Evolutionary conservation across 2,329 filamentous ascomycete genomes (phyloP).

Genomic region (Simplicillium sp.): DNA sequence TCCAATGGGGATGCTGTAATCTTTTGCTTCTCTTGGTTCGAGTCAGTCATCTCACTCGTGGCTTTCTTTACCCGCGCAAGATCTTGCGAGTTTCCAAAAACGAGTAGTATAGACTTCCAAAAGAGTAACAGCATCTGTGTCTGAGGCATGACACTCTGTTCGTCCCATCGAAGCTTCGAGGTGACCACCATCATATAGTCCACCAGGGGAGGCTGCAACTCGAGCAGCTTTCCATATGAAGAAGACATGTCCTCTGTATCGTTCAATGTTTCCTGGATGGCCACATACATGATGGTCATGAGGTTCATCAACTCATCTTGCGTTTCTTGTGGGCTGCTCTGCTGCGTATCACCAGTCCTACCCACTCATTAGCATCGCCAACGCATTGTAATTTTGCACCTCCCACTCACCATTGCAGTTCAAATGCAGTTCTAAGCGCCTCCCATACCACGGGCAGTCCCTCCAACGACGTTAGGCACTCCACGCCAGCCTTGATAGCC

Average conservation of each 20-base stretch:
- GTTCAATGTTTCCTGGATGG: slow-evolving; percentile 46
- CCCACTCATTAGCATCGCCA: slow-evolving; percentile 17
- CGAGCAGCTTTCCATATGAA: slow-evolving; percentile 39
- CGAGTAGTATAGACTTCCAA: slow-evolving; percentile 84
- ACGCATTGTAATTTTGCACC: background rate
- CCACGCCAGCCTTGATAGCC: slow-evolving; percentile 46
- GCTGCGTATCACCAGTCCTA: slow-evolving; percentile 37
- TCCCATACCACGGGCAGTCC: slow-evolving; percentile 43
- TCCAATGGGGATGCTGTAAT: slow-evolving; percentile 92
- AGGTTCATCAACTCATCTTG: slow-evolving; percentile 53
- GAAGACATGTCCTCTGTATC: slow-evolving; percentile 37
- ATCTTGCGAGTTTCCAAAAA: slow-evolving; percentile 71
- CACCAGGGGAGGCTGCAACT: slow-evolving; percentile 57
- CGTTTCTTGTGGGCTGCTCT: slow-evolving; percentile 35
- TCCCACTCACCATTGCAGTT: slow-evolving; percentile 39
- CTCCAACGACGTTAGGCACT: slow-evolving; percentile 39
- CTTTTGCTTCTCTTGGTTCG: slow-evolving; percentile 59
- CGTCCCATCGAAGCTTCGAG: slow-evolving; percentile 65
- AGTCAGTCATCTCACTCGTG: slow-evolving; percentile 50
- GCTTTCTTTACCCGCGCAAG: slow-evolving; percentile 65
- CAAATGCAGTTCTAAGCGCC: slow-evolving; percentile 37
- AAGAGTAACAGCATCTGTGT: slow-evolving; percentile 70
- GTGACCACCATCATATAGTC: slow-evolving; percentile 62
- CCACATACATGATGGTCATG: slow-evolving; percentile 54
- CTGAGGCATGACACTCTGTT: slow-evolving; percentile 49